Base-by-base conservation (phyloP, 805 yeast species). In the Wickerhamiella siamensis region DNA sequence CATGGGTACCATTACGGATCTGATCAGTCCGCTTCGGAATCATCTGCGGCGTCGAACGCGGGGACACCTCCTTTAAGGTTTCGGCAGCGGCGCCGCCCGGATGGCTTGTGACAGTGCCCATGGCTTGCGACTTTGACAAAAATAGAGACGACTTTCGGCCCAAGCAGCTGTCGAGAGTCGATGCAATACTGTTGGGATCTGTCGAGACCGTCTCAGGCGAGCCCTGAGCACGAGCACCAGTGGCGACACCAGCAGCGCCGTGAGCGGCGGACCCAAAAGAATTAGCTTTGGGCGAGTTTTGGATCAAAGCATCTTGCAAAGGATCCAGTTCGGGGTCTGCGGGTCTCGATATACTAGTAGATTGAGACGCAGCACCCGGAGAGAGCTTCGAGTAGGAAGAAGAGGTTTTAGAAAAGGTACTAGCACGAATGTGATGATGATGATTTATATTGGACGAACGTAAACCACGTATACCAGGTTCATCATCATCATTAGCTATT, bases 381-480 rank as follows among this genome's bases (percentile, higher is more conserved):
- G n/a, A n/a, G n/a, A n/a, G n/a, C n/a, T n/a, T n/a, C n/a, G n/a
- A n/a, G n/a, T n/a, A n/a, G n/a, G n/a, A n/a, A n/a, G n/a, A n/a
- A n/a, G n/a, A n/a, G n/a, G n/a, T n/a, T n/a, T n/a, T n/a, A n/a
- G n/a, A n/a, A n/a, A n/a, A n/a, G n/a, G n/a, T n/a, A n/a, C n/a
- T n/a, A n/a, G n/a, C n/a, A n/a, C n/a, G n/a, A n/a, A n/a, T n/a
- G 29, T 12, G 29, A 24, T 24, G 29, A 24, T 24, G 29, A 24
- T 24, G 29, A 24, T 24, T 24, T 24, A 12, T 8, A 12, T 24
- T 6, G 29, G 12, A n/a, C n/a, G n/a, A 29, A 36, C 43, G 20
- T 40, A 42, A 46, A 31, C 53, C 54, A 41, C 56, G 47, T 51
- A 52, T 53, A 50, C 54, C 55, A 17, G 51, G 50, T 21, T 53